Conservation (phyloP, 169 alveolate species). For the Plasmodium gallinaceum region DNA sequence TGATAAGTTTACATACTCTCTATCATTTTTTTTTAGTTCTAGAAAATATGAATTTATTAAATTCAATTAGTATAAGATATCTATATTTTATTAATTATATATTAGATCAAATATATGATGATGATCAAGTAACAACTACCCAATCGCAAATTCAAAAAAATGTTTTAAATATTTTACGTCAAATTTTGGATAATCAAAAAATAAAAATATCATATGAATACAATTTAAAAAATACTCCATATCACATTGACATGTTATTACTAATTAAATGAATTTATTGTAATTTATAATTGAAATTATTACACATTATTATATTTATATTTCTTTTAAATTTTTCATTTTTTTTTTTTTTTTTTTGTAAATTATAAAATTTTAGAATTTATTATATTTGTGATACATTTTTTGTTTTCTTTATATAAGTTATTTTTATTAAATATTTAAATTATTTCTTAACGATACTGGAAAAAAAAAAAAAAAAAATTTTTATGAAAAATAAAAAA, state of each 20-base stretch:
- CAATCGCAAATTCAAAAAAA: conserved; percentile 55
- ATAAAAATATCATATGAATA: conserved; percentile 25
- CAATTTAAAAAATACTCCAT: conserved; percentile 17
- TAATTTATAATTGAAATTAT: too few relatives aligned
- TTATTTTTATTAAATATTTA: too few relatives aligned
- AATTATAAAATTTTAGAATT: too few relatives aligned
- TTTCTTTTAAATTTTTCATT: too few relatives aligned
- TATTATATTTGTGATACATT: too few relatives aligned
- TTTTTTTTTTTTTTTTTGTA: too few relatives aligned
- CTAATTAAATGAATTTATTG: too few relatives aligned
- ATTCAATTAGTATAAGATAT: conserved; percentile 4
- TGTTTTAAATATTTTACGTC: conserved; percentile 17
- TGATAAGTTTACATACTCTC: conserved; percentile 30
- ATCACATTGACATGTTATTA: conserved; percentile 24
- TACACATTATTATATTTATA: too few relatives aligned
- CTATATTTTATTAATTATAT: conserved; percentile 15
- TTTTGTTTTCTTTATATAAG: too few relatives aligned
- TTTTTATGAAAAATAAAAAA: too few relatives aligned
- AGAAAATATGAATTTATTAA: not conserved
- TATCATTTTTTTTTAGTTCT: conserved; percentile 21
- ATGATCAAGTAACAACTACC: not conserved
- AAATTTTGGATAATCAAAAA: not conserved
- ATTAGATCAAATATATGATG: conserved; percentile 22
- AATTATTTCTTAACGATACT: too few relatives aligned
- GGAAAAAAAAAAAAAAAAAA: too few relatives aligned